Evolutionary conservation across 2,329 filamentous ascomycete species (phyloP).

Genomic region (Elsinoe batatas): DNA sequence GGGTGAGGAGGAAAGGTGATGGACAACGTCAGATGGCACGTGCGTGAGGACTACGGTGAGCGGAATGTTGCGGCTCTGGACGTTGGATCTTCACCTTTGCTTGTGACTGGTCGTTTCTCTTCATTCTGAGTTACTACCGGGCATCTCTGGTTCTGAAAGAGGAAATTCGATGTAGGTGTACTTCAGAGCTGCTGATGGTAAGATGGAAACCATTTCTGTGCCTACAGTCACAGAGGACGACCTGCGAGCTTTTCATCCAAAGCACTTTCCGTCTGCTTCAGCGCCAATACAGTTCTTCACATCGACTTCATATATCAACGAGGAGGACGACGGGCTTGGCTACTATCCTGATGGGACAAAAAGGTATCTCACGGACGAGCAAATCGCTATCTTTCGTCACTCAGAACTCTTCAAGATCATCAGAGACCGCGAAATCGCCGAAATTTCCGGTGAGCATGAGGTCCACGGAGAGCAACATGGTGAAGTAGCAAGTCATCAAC

Average conservation of each 20-base stretch:
- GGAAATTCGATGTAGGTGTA: neutral
- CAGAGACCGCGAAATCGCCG: constrained; percentile 14
- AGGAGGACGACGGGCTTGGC: constrained; percentile 61
- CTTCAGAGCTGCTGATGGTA: neutral
- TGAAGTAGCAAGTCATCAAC: neutral
- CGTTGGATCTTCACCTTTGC: neutral
- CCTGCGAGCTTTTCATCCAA: constrained; percentile 28
- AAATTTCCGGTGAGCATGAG: constrained; percentile 6
- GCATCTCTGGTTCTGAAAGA: neutral
- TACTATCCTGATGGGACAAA: constrained; percentile 82
- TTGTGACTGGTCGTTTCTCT: neutral
- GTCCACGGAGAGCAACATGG: neutral
- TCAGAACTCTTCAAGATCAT: constrained; percentile 71
- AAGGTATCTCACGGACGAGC: constrained; percentile 80
- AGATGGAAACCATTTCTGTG: constrained; percentile 1
- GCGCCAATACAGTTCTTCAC: constrained; percentile 21
- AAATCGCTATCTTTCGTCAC: constrained; percentile 83
- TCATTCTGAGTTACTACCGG: neutral
- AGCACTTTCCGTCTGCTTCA: constrained; percentile 29
- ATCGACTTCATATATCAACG: constrained; percentile 29
- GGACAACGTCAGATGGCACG: constrained; percentile 1
- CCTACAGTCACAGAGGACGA: constrained; percentile 22
- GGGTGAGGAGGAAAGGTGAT: neutral
- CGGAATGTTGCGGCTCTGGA: constrained; percentile 6
- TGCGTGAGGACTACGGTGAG: neutral